Base-by-base conservation (phyloP, 768 basidiomycete species). In the Serendipita sp. region DNA sequence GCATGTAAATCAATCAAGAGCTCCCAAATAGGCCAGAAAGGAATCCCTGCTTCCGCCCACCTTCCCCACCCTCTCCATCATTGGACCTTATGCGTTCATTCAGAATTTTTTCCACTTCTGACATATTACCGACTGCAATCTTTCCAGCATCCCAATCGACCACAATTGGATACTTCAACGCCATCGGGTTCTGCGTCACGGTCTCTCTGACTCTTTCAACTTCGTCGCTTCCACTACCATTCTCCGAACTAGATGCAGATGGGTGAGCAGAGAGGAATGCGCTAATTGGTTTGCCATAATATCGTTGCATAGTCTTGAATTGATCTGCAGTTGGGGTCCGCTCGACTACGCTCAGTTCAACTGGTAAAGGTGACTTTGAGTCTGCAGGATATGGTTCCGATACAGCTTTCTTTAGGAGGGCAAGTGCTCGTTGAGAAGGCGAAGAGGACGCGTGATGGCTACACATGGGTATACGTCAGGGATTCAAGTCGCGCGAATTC, bases 71-170 rank as follows among this genome's bases (percentile, higher is more conserved):
- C 10, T 60, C 28, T 32, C 30, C 30, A 11, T 60, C 56, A 8
- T 28, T n/a, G 35, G 30, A 35, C 11, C 35, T 60, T 18, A 35
- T 30, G 11, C 56, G 11, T 32, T 23, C 56, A 10, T 60, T n/a
- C 28, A 60, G 56, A 11, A 60, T 28, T 8, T 10, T n/a, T n/a
- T 60, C 34, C 23, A 60, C 56, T n/a, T 60, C 56, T 16, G 16
- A 16, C 10, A 60, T 35, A 36, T 36, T 2, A 4, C 56, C 56
- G 16, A 60, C 56, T 10, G 56, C 56, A 60, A 60, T 60, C 56
- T 60, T 60, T 16, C 56, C 56, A 23, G 56, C 56, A n/a, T 60
- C 56, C 56, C 56, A 60, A 36, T 60, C 56, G 5, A 60, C 56
- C 23, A 60, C 56, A 38, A 60, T 60, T 4, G 56, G 56, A n/a